These are phyloP conservation scores for Digitaria exilis DNA, from an alignment of 202 grass and related monocot species.

Conservation along the genomic window DNA sequence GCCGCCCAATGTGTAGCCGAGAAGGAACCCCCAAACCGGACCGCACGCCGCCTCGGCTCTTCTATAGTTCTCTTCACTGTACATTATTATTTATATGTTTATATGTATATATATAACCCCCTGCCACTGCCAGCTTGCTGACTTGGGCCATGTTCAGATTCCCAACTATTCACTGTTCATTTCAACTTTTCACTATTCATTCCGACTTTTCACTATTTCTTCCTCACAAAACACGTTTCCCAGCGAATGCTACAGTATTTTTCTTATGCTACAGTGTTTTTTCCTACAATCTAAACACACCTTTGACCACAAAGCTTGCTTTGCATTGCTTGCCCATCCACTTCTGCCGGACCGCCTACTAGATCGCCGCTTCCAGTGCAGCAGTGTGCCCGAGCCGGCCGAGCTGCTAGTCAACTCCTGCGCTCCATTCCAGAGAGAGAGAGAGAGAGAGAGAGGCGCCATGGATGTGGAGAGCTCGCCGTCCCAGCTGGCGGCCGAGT, in stretches of 20 bases:
- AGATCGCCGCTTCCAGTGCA: background rate
- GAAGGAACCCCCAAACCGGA: background rate
- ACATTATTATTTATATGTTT: background rate
- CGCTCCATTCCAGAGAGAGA: background rate
- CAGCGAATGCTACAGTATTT: too few species aligned
- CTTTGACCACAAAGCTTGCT: background rate
- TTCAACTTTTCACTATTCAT: too few species aligned
- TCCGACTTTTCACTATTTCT: too few species aligned
- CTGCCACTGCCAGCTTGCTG: background rate
- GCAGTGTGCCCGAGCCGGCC: background rate
- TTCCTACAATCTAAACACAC: too few species aligned
- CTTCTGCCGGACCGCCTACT: background rate
- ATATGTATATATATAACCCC: background rate
- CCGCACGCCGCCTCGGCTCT: background rate
- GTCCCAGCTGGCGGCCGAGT: background rate
- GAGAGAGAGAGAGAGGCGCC: too few species aligned
- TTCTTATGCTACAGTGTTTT: too few species aligned
- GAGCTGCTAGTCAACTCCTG: background rate
- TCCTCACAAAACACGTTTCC: too few species aligned
- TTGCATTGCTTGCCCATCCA: background rate
- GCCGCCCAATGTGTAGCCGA: background rate
- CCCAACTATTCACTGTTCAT: too few species aligned
- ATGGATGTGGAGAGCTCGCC: constrained; percentile 10
- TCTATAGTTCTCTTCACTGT: background rate
- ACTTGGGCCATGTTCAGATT: too few species aligned